Evolutionary conservation across 148 eudicot species (phyloP).

Genomic region (Rhododendron kiyosumense): DNA sequence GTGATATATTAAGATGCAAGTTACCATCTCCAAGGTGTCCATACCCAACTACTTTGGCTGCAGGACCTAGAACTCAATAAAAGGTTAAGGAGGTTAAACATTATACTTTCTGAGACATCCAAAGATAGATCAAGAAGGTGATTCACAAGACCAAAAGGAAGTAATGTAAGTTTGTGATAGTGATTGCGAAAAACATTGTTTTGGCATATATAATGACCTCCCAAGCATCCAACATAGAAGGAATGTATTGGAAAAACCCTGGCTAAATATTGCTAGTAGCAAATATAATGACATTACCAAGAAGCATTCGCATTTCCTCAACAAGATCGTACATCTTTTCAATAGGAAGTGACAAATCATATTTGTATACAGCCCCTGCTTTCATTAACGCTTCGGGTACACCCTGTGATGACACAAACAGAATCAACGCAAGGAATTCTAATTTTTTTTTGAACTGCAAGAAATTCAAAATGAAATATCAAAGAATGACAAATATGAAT

Average conservation of each 20-base stretch:
- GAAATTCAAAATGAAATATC: neutral
- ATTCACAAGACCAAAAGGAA: neutral
- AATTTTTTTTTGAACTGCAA: neutral
- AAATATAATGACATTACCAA: conserved; percentile 50
- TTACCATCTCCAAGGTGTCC: conserved; percentile 98
- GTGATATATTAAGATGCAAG: conserved; percentile 89
- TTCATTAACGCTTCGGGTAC: conserved; percentile 88
- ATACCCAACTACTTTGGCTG: conserved; percentile 78
- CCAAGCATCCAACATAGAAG: neutral
- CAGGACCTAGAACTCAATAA: conserved; percentile 34
- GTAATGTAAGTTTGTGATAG: neutral
- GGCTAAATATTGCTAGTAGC: neutral
- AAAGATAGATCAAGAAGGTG: conserved; percentile 1
- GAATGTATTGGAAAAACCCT: neutral
- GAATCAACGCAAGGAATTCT: neutral
- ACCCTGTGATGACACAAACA: conserved; percentile 44
- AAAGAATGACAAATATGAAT: neutral
- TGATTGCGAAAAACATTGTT: neutral
- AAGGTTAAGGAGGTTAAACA: conserved; percentile 7
- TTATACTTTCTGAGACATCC: neutral
- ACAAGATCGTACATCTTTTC: conserved; percentile 95
- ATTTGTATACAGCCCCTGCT: conserved; percentile 94
- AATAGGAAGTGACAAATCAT: conserved; percentile 87
- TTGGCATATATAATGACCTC: neutral
- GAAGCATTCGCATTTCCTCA: conserved; percentile 76